Evolutionary conservation across 2,329 filamentous ascomycete genomes (phyloP).

Genomic region (Helminthosporium solani): DNA sequence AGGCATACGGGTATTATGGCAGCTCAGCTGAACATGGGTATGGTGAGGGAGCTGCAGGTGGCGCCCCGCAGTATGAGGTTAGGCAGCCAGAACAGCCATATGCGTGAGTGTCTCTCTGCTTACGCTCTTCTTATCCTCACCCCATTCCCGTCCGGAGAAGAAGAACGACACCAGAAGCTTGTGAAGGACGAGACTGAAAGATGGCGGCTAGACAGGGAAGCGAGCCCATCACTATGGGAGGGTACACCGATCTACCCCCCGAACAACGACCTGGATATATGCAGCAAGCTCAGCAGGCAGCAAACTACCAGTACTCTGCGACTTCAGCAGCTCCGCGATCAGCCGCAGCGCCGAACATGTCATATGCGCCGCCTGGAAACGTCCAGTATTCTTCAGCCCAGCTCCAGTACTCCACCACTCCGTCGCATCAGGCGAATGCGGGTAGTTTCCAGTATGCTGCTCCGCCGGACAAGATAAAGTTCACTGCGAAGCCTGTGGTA

Average conservation of each 20-base stretch:
- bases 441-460: constrained; percentile 44
- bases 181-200: constrained; percentile 23
- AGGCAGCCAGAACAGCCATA: constrained; percentile 42
- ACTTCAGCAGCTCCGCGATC: constrained; percentile 6
- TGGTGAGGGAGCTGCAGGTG: constrained; percentile 25
- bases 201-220: constrained; percentile 32
- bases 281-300: constrained; percentile 22
- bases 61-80: constrained; percentile 43
- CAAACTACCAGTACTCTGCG: constrained; percentile 19
- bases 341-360: constrained; percentile 16
- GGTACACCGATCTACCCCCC: constrained; percentile 47
- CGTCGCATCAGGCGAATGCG: constrained; percentile 21
- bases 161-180: neutral
- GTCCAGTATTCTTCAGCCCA: constrained; percentile 37
- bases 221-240: constrained; percentile 47
- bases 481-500: constrained; percentile 44
- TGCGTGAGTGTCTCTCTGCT: constrained; percentile 29
- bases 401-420: constrained; percentile 28
- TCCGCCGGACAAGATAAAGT: constrained; percentile 45
- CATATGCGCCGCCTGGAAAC: constrained; percentile 25
- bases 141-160: constrained; percentile 1
- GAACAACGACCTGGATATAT: constrained; percentile 46
- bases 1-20: constrained; percentile 25
- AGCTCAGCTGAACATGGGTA: constrained; percentile 15
- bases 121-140: constrained; percentile 1